phyloP scores from a whole-genome alignment of 2,329 filamentous ascomycete species.

The Aspergillus nomiae region DNA sequence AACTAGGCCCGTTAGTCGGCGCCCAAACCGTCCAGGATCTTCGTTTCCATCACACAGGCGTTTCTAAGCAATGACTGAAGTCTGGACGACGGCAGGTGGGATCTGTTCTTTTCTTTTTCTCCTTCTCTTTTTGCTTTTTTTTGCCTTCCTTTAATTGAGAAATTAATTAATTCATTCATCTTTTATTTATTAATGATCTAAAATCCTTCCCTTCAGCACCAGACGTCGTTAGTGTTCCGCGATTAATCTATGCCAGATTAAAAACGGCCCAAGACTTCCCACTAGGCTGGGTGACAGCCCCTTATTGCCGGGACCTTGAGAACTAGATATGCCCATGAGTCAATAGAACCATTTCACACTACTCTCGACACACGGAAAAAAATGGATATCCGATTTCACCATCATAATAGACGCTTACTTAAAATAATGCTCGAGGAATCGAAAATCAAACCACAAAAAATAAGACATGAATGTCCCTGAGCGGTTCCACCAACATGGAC shows the following conservation, averaged over 20 bases:
- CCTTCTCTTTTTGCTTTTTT: neutral
- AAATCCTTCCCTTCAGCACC: neutral
- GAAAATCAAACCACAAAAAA: neutral
- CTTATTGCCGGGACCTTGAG: constrained; percentile 4
- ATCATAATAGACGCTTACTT: neutral
- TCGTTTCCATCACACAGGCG: constrained; percentile 5
- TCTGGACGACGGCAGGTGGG: neutral
- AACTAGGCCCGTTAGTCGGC: neutral
- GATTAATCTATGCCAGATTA: constrained; percentile 7
- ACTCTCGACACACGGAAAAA: neutral
- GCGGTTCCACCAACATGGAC: constrained; percentile 4
- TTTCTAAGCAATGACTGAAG: constrained; percentile 3
- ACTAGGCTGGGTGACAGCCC: neutral
- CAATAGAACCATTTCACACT: too few relatives aligned
- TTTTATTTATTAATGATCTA: neutral
- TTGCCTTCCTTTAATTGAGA: neutral
- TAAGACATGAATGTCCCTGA: neutral
- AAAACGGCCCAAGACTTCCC: constrained; percentile 5
- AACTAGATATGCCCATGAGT: neutral
- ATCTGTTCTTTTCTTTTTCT: neutral
- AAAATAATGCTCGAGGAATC: too few relatives aligned
- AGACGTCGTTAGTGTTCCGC: neutral
- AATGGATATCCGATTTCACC: neutral
- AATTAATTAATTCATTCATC: neutral
- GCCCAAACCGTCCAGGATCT: constrained; percentile 11